Conservation (phyloP, 768 basidiomycete genomes). For the Tremella yokohamensis region DNA sequence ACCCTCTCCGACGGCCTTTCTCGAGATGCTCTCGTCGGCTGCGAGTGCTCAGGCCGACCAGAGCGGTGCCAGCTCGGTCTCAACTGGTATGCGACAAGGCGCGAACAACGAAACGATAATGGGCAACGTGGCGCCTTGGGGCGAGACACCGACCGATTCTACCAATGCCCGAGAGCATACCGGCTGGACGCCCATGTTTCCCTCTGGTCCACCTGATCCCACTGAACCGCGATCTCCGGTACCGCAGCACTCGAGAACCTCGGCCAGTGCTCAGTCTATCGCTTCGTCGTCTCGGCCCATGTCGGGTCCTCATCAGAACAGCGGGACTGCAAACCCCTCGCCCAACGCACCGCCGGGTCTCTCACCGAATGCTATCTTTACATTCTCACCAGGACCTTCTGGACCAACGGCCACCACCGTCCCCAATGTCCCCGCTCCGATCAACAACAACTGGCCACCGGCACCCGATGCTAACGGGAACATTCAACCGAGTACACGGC, state of each 20-base stretch:
- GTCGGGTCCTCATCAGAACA: background rate
- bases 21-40: conserved; percentile 43
- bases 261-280: conserved; percentile 1
- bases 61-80: background rate
- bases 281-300: conserved; percentile 5
- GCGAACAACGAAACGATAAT: conserved; percentile 24
- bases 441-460: conserved; percentile 19
- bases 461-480: conserved; percentile 12
- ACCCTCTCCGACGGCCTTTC: conserved; percentile 39
- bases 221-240: background rate
- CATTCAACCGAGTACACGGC: conserved; percentile 13
- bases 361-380: conserved; percentile 40
- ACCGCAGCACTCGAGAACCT: background rate
- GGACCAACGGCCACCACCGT: conserved; percentile 8
- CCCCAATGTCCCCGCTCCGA: background rate
- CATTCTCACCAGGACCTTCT: conserved; percentile 38
- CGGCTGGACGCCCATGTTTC: conserved; percentile 19
- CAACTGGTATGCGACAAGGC: conserved; percentile 17
- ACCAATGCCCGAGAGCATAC: conserved; percentile 1
- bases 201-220: background rate
- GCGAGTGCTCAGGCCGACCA: conserved; percentile 26
- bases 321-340: background rate
- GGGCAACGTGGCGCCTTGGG: conserved; percentile 4
- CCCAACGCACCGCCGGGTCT: conserved; percentile 14
- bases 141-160: conserved; percentile 9